A percentile compares a stretch with the other conserved stretches of the same genome.
phyloP scores from a whole-genome alignment of 2,329 filamentous ascomycete genomes.

The Sporothrix sp. region DNA sequence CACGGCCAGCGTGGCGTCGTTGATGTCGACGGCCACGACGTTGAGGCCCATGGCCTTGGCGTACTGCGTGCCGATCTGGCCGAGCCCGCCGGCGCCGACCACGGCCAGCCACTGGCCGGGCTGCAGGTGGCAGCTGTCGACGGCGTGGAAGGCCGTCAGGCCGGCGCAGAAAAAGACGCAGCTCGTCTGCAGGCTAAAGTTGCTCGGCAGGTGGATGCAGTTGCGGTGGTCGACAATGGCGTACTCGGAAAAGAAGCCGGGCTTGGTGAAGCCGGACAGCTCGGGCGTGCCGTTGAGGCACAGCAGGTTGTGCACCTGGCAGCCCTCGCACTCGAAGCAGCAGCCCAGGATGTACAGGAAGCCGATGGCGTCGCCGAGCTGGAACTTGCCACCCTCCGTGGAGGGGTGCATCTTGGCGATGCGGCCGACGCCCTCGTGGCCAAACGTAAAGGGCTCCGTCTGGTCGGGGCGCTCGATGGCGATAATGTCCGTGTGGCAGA shows the following conservation, averaged over 20 bases:
- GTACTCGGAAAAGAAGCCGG: constrained; percentile 40
- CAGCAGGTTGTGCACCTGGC: constrained; percentile 33
- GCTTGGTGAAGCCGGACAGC: constrained; percentile 32
- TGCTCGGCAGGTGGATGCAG: constrained; percentile 30
- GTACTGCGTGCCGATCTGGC: constrained; percentile 35
- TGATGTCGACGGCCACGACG: constrained; percentile 34
- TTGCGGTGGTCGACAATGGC: constrained; percentile 35
- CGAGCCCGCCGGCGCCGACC: constrained; percentile 33
- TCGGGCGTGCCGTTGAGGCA: constrained; percentile 30
- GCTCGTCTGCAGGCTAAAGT: constrained; percentile 24
- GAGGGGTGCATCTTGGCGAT: constrained; percentile 29
- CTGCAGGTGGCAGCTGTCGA: constrained; percentile 26
- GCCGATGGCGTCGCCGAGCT: constrained; percentile 34
- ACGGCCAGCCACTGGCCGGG: constrained; percentile 31
- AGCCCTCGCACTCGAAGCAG: constrained; percentile 38
- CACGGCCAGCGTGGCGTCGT: constrained; percentile 31
- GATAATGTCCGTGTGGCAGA: constrained; percentile 27
- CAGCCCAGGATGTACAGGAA: constrained; percentile 35
- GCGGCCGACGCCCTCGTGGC: constrained; percentile 38
- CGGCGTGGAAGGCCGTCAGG: constrained; percentile 32
- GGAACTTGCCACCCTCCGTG: constrained; percentile 29
- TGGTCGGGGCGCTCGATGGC: constrained; percentile 17
- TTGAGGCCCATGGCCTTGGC: constrained; percentile 35
- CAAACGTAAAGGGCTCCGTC: constrained; percentile 23
- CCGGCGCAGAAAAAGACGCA: constrained; percentile 40